Conservation (phyloP, 805 yeast genomes). For the Suhomyces faveliae region DNA sequence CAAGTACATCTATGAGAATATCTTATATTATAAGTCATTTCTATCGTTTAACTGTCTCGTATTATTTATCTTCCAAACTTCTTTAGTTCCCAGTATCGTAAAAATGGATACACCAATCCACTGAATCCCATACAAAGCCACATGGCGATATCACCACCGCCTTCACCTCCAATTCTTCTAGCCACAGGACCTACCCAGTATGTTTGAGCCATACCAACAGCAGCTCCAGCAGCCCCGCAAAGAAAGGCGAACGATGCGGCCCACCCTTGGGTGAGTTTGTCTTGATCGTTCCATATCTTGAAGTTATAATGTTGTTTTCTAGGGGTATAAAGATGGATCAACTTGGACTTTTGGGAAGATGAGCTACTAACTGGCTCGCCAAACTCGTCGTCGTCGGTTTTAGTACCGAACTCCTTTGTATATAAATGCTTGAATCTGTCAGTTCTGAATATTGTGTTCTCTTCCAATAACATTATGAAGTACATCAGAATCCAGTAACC, state of each 20-base stretch:
- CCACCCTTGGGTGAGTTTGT: conserved; percentile 60
- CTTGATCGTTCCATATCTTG: conserved; percentile 66
- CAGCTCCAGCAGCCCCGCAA: conserved; percentile 78
- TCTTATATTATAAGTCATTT: background rate
- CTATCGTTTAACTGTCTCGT: background rate
- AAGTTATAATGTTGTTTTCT: conserved; percentile 58
- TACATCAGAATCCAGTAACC: conserved; percentile 43
- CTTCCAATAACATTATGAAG: conserved; percentile 33
- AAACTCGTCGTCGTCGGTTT: conserved; percentile 9
- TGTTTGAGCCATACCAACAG: conserved; percentile 83
- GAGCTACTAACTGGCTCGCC: background rate
- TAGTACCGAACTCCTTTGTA: conserved; percentile 26
- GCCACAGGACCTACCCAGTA: conserved; percentile 83
- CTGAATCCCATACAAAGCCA: conserved; percentile 75
- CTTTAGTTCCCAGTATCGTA: conserved; percentile 65
- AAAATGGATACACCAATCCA: conserved; percentile 58
- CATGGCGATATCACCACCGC: conserved; percentile 80
- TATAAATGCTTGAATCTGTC: conserved; percentile 31
- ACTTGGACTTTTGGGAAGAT: background rate
- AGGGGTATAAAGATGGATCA: conserved; percentile 3
- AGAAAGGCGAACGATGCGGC: conserved; percentile 69
- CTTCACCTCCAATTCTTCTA: conserved; percentile 47
- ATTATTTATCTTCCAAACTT: conserved; percentile 28
- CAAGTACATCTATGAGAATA: background rate
- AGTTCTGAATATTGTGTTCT: conserved; percentile 38